Evolutionary conservation across 768 basidiomycete species (phyloP).

Genomic region (Asterophora parasitica): DNA sequence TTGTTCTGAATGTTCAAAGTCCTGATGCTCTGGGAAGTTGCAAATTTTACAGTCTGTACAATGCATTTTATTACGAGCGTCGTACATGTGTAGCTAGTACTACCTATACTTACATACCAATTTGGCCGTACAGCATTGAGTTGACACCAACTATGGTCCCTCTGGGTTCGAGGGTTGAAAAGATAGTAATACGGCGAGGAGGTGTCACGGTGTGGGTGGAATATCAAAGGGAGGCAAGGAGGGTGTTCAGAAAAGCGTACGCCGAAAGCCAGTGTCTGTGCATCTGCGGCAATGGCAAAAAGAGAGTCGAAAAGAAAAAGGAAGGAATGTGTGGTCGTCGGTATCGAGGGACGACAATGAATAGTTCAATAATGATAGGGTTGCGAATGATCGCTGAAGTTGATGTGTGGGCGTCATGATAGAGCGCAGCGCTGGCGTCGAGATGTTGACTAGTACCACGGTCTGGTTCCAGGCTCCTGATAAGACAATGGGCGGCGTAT

Average conservation of each 20-base stretch:
- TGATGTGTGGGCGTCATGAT: background rate
- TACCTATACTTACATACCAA: too few species aligned
- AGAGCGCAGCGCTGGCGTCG: background rate
- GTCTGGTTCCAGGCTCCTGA: constrained; percentile 21
- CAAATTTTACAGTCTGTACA: too few species aligned
- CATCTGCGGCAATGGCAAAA: constrained; percentile 2
- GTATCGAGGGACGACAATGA: constrained; percentile 5
- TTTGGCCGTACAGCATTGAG: too few species aligned
- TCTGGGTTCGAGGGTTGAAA: too few species aligned
- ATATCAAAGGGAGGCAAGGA: background rate
- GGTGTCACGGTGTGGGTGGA: too few species aligned
- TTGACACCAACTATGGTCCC: too few species aligned
- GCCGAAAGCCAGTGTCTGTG: constrained; percentile 3
- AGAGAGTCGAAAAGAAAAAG: background rate
- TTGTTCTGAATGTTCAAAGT: too few species aligned
- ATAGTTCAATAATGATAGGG: constrained; percentile 23
- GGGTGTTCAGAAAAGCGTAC: background rate
- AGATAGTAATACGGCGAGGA: too few species aligned
- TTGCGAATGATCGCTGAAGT: constrained; percentile 5
- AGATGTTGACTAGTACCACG: constrained; percentile 16
- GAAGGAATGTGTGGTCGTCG: constrained; percentile 10
- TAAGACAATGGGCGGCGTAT: constrained; percentile 36
- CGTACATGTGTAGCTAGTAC: too few species aligned
- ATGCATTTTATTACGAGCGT: too few species aligned
- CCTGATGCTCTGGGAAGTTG: too few species aligned